Evolutionary conservation across 2,329 filamentous ascomycete genomes (phyloP).

Genomic region (Domatiomyces catenatus): DNA sequence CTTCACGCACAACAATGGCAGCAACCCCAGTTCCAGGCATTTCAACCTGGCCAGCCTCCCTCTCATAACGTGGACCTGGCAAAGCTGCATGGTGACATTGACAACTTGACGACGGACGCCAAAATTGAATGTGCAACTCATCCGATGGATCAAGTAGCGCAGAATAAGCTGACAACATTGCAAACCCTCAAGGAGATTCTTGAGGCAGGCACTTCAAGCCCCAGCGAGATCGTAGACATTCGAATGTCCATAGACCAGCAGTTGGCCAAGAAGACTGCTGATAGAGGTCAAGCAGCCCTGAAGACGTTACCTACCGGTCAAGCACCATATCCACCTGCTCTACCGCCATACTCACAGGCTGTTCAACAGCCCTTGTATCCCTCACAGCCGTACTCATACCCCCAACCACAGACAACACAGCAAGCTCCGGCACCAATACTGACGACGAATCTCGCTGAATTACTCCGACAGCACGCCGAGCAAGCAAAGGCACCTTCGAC

Average conservation of each 20-base stretch:
- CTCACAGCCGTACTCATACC: constrained; percentile 19
- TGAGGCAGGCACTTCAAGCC: constrained; percentile 13
- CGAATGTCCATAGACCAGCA: constrained; percentile 14
- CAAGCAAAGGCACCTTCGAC: constrained; percentile 23
- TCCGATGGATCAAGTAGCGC: constrained; percentile 14
- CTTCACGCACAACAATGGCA: not conserved
- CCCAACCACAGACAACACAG: constrained; percentile 16
- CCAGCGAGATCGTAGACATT: constrained; percentile 14
- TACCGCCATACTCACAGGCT: constrained; percentile 19
- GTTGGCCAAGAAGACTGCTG: constrained; percentile 32
- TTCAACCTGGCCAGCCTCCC: constrained; percentile 2
- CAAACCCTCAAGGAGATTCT: constrained; percentile 18
- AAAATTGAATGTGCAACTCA: constrained; percentile 18
- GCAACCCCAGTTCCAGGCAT: constrained; percentile 5
- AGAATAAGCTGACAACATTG: constrained; percentile 15
- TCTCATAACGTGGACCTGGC: constrained; percentile 38
- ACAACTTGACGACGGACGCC: constrained; percentile 16
- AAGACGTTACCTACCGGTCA: constrained; percentile 20
- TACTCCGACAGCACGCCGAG: constrained; percentile 29
- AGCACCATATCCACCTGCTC: constrained; percentile 21
- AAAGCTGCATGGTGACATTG: constrained; percentile 59
- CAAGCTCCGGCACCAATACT: constrained; percentile 23
- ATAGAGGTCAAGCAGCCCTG: constrained; percentile 23
- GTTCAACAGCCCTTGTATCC: constrained; percentile 19
- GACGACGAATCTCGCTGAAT: constrained; percentile 28